Conservation (phyloP, 306 rosid species). For the Medicago truncatula region MtrunA17r5.0-ANR NC_053042.1:28297001-28297500, state of each 20-base stretch:
- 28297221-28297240: slow-evolving; percentile 49
- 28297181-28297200: slow-evolving; percentile 45
- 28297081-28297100: slow-evolving; percentile 47
- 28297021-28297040: slow-evolving; percentile 28
- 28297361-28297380: slow-evolving; percentile 23
- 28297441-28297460: slow-evolving; percentile 54
- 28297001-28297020: background rate
- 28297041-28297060: slow-evolving; percentile 19
- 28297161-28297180: slow-evolving; percentile 66
- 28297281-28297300: slow-evolving; percentile 16
- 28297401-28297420: slow-evolving; percentile 36
- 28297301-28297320: too few relatives aligned
- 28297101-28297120: slow-evolving; percentile 79
- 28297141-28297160: slow-evolving; percentile 85
- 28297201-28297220: slow-evolving; percentile 77
- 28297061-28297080: slow-evolving; percentile 1
- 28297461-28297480: slow-evolving; percentile 14
- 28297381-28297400: slow-evolving; percentile 46
- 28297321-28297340: slow-evolving; percentile 29
- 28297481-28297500: slow-evolving; percentile 10
- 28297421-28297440: slow-evolving; percentile 51
- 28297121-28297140: slow-evolving; percentile 68
- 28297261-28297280: slow-evolving; percentile 32
- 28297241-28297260: slow-evolving; percentile 42
- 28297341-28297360: slow-evolving; percentile 9